Percentiles rank a stretch among this genome's conserved stretches.
Conservation (phyloP, 768 basidiomycete genomes). For the Amanita rimosa region DNA sequence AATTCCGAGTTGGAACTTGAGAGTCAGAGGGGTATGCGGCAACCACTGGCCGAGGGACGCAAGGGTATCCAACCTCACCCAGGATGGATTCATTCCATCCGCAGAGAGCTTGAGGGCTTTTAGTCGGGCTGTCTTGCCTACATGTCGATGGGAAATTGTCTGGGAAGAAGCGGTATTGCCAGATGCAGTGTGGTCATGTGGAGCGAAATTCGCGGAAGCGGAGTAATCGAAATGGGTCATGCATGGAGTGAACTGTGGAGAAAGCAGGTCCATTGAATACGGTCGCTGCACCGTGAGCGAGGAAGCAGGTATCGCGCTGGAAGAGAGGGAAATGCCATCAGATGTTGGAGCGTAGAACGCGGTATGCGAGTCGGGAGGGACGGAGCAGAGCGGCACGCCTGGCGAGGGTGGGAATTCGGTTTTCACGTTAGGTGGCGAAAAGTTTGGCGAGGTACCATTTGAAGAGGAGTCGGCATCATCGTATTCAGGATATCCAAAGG, state of each 20-base stretch:
- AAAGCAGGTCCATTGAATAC: background rate
- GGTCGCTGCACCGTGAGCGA: background rate
- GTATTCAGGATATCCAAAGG: slow-evolving; percentile 33
- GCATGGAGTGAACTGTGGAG: background rate
- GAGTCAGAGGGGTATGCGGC: slow-evolving; percentile 30
- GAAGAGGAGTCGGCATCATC: slow-evolving; percentile 28
- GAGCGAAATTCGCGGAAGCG: background rate
- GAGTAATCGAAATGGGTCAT: background rate
- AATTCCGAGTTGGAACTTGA: slow-evolving; percentile 48
- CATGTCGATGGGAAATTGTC: background rate
- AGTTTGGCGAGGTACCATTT: slow-evolving; percentile 32
- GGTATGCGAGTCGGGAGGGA: slow-evolving; percentile 14
- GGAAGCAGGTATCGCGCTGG: background rate
- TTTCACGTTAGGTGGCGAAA: slow-evolving; percentile 32
- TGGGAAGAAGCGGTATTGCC: background rate
- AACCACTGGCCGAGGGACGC: slow-evolving; percentile 23
- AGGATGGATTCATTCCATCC: slow-evolving; percentile 55
- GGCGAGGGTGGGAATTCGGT: slow-evolving; percentile 37
- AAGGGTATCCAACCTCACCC: slow-evolving; percentile 47
- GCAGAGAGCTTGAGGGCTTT: slow-evolving; percentile 20
- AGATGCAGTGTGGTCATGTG: background rate
- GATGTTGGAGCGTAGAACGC: background rate
- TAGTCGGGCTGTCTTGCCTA: background rate
- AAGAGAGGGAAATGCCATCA: background rate
- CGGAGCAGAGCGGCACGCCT: slow-evolving; percentile 21